These are phyloP conservation scores for Aspergillus sclerotialis DNA, from an alignment of 2,329 filamentous ascomycete species.

Conservation along the genomic window DNA sequence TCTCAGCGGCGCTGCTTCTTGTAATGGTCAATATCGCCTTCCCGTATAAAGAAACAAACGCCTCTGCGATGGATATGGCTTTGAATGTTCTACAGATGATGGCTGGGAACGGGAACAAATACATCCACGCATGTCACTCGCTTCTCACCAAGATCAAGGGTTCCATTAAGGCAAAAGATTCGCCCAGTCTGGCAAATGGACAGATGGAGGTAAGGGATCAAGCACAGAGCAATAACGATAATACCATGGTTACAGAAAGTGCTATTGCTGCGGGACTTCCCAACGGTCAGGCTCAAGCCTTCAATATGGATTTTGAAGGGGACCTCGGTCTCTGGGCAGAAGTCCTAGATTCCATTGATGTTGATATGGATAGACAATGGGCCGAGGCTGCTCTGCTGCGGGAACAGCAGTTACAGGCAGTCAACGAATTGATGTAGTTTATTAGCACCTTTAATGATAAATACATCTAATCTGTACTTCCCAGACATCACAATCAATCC, in stretches of 20 bases:
- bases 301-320: too few relatives aligned
- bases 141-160: constrained; percentile 32
- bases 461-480: too few relatives aligned
- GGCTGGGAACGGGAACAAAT: constrained; percentile 47
- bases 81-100: constrained; percentile 44
- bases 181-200: constrained; percentile 3
- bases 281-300: too few relatives aligned
- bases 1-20: constrained; percentile 48
- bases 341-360: not conserved
- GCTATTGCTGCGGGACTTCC: too few relatives aligned
- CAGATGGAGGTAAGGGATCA: constrained; percentile 1
- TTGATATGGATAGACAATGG: not conserved
- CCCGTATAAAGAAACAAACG: constrained; percentile 38
- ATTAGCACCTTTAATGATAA: too few relatives aligned
- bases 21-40: constrained; percentile 51
- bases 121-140: constrained; percentile 37
- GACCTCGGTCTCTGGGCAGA: not conserved
- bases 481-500: too few relatives aligned
- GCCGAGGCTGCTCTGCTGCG: not conserved
- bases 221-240: constrained; percentile 3
- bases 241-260: constrained; percentile 14
- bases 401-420: too few relatives aligned
- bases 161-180: constrained; percentile 17
- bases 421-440: too few relatives aligned
- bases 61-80: constrained; percentile 40